Evolutionary conservation across 2,329 filamentous ascomycete genomes (phyloP).

Genomic region (Calonectria hawksworthii): DNA sequence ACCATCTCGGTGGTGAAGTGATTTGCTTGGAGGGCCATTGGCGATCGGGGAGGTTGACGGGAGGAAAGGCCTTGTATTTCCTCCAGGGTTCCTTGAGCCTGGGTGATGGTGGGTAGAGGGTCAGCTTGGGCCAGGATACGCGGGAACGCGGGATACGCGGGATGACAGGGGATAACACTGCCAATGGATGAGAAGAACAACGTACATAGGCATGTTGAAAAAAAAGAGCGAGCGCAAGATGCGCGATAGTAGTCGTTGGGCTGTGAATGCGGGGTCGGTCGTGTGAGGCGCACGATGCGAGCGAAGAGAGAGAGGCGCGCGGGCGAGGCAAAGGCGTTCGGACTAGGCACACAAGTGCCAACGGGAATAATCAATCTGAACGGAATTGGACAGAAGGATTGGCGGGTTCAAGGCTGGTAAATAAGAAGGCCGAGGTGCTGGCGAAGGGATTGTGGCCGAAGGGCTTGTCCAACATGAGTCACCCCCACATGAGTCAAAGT

Average conservation of each 20-base stretch:
- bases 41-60: slow-evolving; percentile 72
- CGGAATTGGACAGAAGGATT: slow-evolving; percentile 5
- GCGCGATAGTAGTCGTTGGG: neutral
- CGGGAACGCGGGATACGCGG: neutral
- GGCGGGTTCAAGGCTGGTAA: neutral
- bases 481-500: slow-evolving; percentile 15
- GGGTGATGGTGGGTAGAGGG: neutral
- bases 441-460: neutral
- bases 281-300: neutral
- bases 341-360: neutral
- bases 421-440: neutral
- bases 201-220: slow-evolving; percentile 5
- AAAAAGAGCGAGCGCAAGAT: neutral
- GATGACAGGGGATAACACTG: neutral
- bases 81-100: slow-evolving; percentile 83
- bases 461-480: neutral
- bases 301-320: neutral
- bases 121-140: neutral
- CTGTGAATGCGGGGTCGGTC: slow-evolving; percentile 2
- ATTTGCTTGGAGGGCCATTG: slow-evolving; percentile 89
- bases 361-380: neutral
- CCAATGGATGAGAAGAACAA: neutral
- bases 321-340: neutral
- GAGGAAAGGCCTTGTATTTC: slow-evolving; percentile 80
- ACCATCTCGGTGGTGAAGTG: slow-evolving; percentile 89